Evolutionary conservation across 75 land plant species (phyloP).

Genomic region (Cryptomeria japonica): DNA sequence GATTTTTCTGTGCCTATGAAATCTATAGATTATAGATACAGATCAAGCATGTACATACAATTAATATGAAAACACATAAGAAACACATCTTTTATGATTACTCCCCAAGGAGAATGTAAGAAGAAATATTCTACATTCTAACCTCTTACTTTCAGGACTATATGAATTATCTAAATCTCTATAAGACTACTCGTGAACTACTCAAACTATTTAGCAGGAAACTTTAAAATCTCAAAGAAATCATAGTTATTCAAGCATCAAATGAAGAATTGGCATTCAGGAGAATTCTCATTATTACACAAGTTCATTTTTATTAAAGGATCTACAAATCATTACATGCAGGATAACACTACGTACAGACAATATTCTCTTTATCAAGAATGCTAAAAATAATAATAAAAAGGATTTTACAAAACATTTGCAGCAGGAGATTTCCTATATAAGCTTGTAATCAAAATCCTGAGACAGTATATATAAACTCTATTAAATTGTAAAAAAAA

Average conservation of each 20-base stretch:
- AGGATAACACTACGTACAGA: neutral
- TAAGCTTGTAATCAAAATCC: neutral
- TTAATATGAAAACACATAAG: too few species aligned
- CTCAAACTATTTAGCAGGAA: neutral
- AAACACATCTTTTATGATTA: too few species aligned
- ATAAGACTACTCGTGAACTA: neutral
- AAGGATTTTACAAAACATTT: neutral
- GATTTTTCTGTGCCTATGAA: too few species aligned
- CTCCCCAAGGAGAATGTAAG: too few species aligned
- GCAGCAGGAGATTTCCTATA: neutral
- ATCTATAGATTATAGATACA: too few species aligned
- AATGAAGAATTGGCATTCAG: neutral
- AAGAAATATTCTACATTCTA: too few species aligned
- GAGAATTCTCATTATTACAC: neutral
- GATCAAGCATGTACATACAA: too few species aligned
- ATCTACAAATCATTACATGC: neutral
- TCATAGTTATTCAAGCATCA: neutral
- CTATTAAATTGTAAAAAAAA: neutral
- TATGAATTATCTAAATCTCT: neutral
- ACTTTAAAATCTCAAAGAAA: neutral
- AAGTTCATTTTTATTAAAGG: neutral
- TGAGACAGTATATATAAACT: neutral
- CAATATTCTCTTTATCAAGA: neutral
- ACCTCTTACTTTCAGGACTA: too few species aligned
- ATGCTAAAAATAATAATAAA: neutral